These are phyloP conservation scores for Sporisorium scitamineum DNA, from an alignment of 1,284 basidiomycete species.

Conservation along the genomic window DNA sequence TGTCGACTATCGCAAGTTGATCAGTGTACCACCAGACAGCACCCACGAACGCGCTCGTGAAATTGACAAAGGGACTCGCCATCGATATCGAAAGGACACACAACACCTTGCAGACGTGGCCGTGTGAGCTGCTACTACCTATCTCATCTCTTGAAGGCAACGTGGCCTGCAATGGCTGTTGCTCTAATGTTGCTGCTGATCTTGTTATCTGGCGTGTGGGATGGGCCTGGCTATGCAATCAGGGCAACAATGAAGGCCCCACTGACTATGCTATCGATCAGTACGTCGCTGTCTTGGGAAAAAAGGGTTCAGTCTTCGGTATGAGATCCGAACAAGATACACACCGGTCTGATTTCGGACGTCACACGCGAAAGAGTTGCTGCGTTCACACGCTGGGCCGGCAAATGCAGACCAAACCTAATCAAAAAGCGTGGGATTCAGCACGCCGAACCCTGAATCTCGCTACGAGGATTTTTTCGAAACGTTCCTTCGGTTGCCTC, in stretches of 20 bases:
- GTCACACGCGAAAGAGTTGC: background rate
- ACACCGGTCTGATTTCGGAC: background rate
- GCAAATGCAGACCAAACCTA: background rate
- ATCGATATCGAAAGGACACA: background rate
- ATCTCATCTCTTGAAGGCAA: background rate
- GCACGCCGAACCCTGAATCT: slow-evolving; percentile 13
- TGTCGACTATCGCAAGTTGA: background rate
- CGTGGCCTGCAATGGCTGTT: background rate
- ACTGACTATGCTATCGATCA: slow-evolving; percentile 3
- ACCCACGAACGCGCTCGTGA: background rate
- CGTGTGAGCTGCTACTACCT: too few relatives aligned
- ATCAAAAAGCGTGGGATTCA: background rate
- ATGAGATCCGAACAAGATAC: background rate
- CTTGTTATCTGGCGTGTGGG: too few relatives aligned
- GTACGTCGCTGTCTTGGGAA: background rate
- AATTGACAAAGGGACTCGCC: background rate
- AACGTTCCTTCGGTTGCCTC: slow-evolving; percentile 1
- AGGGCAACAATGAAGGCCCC: background rate
- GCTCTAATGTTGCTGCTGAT: too few relatives aligned
- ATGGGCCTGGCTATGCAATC: too few relatives aligned
- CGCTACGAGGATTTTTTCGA: slow-evolving; percentile 18
- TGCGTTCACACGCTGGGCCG: background rate
- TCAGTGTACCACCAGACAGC: background rate
- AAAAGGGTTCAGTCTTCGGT: background rate
- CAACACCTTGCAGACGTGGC: background rate